A percentile compares a stretch with the other conserved stretches of the same genome.
These are phyloP conservation scores for Colletotrichum sp. DNA, from an alignment of 2,329 filamentous ascomycete genomes.

Conservation along the genomic window DNA sequence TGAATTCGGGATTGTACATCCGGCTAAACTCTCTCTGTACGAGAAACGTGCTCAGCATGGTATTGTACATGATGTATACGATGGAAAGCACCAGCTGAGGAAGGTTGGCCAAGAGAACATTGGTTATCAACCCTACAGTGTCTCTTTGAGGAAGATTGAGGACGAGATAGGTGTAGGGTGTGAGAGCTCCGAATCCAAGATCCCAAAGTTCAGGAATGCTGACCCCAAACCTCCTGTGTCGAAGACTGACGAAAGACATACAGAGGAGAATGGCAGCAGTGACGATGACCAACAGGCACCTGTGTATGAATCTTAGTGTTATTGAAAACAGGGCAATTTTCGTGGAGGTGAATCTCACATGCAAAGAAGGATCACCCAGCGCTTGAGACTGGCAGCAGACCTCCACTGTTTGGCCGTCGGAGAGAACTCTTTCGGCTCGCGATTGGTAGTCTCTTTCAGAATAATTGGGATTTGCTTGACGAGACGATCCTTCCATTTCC, in stretches of 20 bases:
- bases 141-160: constrained; percentile 28
- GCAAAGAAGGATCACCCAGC: neutral
- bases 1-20: constrained; percentile 29
- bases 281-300: neutral
- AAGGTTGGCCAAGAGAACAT: constrained; percentile 47
- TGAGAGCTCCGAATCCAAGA: constrained; percentile 33
- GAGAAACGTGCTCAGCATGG: constrained; percentile 49
- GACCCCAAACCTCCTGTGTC: constrained; percentile 16
- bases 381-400: neutral
- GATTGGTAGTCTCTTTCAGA: neutral
- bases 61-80: constrained; percentile 50
- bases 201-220: constrained; percentile 26
- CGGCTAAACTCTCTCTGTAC: constrained; percentile 49
- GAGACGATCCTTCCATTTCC: neutral
- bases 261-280: constrained; percentile 12
- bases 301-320: neutral
- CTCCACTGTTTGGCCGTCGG: neutral
- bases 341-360: neutral
- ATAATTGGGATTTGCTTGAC: neutral
- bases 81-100: constrained; percentile 51
- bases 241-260: constrained; percentile 16
- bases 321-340: neutral
- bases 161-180: constrained; percentile 29
- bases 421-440: neutral
- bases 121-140: constrained; percentile 31